A percentile compares a stretch with the other conserved stretches of the same genome.
Evolutionary conservation across 1,284 basidiomycete genomes (phyloP).

Genomic region (Pseudozyma thailandica): DNA sequence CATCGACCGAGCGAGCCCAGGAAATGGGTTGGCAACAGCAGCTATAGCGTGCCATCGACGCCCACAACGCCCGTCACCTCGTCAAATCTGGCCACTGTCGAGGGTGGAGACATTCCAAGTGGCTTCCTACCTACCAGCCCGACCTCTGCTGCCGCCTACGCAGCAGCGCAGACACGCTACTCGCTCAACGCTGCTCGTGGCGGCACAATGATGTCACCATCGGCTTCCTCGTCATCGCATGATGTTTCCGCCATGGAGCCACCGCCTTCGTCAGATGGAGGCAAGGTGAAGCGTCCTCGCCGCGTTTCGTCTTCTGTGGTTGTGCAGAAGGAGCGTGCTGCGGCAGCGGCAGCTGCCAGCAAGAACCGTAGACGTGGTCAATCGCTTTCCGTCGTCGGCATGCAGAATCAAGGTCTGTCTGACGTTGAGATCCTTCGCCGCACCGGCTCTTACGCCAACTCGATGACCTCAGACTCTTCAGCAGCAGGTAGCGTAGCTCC

Average conservation of each 20-base stretch:
- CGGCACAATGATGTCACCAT: slow-evolving; percentile 34
- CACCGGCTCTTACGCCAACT: slow-evolving; percentile 45
- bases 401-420: slow-evolving; percentile 50
- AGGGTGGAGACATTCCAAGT: slow-evolving; percentile 17
- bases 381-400: slow-evolving; percentile 54
- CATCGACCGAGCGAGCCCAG: slow-evolving; percentile 54
- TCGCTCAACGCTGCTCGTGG: slow-evolving; percentile 30
- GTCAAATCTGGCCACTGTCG: slow-evolving; percentile 45
- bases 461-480: slow-evolving; percentile 51
- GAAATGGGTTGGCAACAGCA: slow-evolving; percentile 49
- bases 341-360: slow-evolving; percentile 31
- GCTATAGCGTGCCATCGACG: slow-evolving; percentile 50
- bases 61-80: slow-evolving; percentile 61
- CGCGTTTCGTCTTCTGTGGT: slow-evolving; percentile 60
- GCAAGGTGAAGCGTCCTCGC: slow-evolving; percentile 61
- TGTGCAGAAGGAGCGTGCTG: slow-evolving; percentile 51
- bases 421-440: slow-evolving; percentile 43
- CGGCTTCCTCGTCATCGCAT: slow-evolving; percentile 33
- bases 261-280: slow-evolving; percentile 61
- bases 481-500: slow-evolving; percentile 42
- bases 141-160: slow-evolving; percentile 48
- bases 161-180: slow-evolving; percentile 58
- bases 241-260: slow-evolving; percentile 40
- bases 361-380: slow-evolving; percentile 57
- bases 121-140: slow-evolving; percentile 31